A percentile compares a stretch with the other conserved stretches of the same genome.
Evolutionary conservation across 176 grass and related monocot species (phyloP).

Genomic region (Melocanna baccifera): DNA sequence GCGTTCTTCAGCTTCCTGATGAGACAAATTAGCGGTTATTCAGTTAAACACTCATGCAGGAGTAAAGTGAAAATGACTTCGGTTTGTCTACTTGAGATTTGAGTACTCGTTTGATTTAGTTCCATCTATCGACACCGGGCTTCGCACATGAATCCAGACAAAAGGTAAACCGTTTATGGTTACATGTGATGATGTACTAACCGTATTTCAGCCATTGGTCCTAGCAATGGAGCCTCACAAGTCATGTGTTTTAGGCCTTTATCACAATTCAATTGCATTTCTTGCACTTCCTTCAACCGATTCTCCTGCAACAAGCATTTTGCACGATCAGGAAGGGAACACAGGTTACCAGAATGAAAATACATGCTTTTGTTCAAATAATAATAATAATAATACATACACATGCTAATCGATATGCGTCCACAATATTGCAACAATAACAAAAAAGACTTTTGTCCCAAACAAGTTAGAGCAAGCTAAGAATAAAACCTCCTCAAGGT

Average conservation of each 20-base stretch:
- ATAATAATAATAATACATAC: neutral
- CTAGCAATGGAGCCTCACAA: conserved; percentile 41
- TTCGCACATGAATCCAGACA: neutral
- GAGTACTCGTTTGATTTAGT: neutral
- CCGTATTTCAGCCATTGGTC: conserved; percentile 50
- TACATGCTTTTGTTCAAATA: neutral
- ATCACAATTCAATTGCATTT: conserved; percentile 82
- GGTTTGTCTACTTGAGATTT: neutral
- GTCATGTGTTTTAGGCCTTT: conserved; percentile 66
- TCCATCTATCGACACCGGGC: neutral
- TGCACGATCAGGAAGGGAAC: neutral
- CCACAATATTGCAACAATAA: neutral
- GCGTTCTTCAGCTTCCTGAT: conserved; percentile 68
- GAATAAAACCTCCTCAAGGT: too few species aligned
- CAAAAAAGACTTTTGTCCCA: too few species aligned
- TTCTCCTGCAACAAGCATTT: conserved; percentile 55
- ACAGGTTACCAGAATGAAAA: neutral
- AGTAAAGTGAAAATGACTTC: neutral
- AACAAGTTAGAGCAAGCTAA: too few species aligned
- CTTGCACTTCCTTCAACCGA: conserved; percentile 89
- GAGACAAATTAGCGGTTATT: neutral
- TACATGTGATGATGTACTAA: conserved; percentile 25
- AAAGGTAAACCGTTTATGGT: neutral
- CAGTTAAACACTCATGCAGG: conserved; percentile 3
- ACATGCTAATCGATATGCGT: neutral